Base-by-base conservation (phyloP, 768 basidiomycete genomes). In the Piloderma croceum region DNA sequence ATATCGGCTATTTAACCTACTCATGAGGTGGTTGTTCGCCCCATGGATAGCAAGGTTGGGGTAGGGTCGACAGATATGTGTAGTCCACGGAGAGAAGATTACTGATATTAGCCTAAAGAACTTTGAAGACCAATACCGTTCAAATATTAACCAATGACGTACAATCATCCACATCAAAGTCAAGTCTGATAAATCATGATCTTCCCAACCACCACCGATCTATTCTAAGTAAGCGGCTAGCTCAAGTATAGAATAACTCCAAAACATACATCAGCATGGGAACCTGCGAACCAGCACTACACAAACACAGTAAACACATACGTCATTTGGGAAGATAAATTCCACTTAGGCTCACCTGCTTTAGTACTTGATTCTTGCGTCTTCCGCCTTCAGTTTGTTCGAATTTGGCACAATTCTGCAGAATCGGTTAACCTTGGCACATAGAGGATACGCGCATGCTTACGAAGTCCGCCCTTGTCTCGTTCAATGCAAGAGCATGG, bases 281-380 rank as follows among this genome's bases (percentile, higher is more conserved):
- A 52, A 76, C 83, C 83, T 39, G 72, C 59, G 52, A 87, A 87
- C 83, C 84, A 87, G 48, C 77, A 81, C 79, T 83, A 24, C 29
- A 25, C 37, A 24, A 34, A 25, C 45, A n/a, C 29, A n/a, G 32
- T 19, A 23, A 25, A 21, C 18, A 33, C 32, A 5, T 24, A 20
- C n/a, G n/a, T n/a, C n/a, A 23, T 21, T 12, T 15, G 6, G 40
- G 23, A 10, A 31, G 4, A 6, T 3, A 17, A 34, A 34, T 17
- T 29, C 11, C 12, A 41, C 62, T 34, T 23, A 13, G 10, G 24
- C 51, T 51, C 44, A 76, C 81, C 67, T 87, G 83, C 42, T 73
- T 76, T 45, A 87, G 55, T 11, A 71, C 50, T 47, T 87, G 84
- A 6, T 68, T 67, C 52, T 78, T 81, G 34, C 48, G 53, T 33